Evolutionary conservation across 2,329 filamentous ascomycete species (phyloP).

Genomic region (Juglanconis oblonga): DNA sequence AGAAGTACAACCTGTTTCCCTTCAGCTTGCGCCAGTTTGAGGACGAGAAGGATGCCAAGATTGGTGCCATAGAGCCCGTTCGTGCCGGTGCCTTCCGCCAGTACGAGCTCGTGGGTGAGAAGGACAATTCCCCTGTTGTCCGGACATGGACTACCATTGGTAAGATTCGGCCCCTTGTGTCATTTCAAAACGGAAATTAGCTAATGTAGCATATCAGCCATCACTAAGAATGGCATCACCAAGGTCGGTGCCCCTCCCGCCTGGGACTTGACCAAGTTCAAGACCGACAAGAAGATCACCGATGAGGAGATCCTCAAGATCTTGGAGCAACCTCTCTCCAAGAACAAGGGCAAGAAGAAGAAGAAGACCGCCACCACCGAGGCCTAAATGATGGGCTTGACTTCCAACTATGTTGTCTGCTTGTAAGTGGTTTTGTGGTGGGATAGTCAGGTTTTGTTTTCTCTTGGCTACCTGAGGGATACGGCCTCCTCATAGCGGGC

Average conservation of each 20-base stretch:
- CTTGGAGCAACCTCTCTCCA: slow-evolving; percentile 80
- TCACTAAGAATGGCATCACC: slow-evolving; percentile 96
- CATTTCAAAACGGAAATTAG: slow-evolving; percentile 18
- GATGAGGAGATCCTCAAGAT: slow-evolving; percentile 96
- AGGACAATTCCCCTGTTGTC: slow-evolving; percentile 81
- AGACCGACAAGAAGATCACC: slow-evolving; percentile 96
- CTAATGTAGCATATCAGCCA: slow-evolving; percentile 55
- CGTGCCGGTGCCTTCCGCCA: slow-evolving; percentile 88
- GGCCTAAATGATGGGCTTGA: slow-evolving; percentile 5
- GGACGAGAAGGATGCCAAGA: slow-evolving; percentile 95
- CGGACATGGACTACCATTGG: slow-evolving; percentile 88
- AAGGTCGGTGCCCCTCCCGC: slow-evolving; percentile 75
- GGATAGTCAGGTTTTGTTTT: background rate
- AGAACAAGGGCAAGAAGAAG: slow-evolving; percentile 89
- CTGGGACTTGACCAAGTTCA: slow-evolving; percentile 76
- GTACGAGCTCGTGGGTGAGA: slow-evolving; percentile 94
- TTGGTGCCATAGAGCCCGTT: slow-evolving; percentile 91
- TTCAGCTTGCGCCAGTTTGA: slow-evolving; percentile 97
- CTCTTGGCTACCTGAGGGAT: background rate
- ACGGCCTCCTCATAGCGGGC: background rate
- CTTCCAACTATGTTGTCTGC: background rate
- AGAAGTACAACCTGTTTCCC: slow-evolving; percentile 96
- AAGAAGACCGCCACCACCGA: slow-evolving; percentile 58
- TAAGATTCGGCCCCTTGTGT: slow-evolving; percentile 45
- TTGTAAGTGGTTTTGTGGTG: background rate